Evolutionary conservation across 768 basidiomycete species (phyloP).

Genomic region (Phanerochaete sordida): DNA sequence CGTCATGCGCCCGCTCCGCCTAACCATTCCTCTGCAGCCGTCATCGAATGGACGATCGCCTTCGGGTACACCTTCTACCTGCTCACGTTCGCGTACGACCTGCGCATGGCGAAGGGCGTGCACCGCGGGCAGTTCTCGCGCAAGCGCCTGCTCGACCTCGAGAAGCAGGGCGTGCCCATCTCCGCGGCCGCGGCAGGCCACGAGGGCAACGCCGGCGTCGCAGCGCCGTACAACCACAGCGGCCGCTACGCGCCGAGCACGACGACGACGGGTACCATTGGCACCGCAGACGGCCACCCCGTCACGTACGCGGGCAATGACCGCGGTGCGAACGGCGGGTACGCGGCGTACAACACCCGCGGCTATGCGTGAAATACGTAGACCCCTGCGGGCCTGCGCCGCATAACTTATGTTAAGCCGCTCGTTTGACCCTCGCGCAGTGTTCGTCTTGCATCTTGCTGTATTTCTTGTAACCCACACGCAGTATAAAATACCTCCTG

Average conservation of each 20-base stretch:
- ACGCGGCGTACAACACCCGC: slow-evolving; percentile 1
- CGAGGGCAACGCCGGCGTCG: background rate
- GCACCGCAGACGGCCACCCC: background rate
- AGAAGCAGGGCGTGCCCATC: slow-evolving; percentile 14
- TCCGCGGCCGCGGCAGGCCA: slow-evolving; percentile 1
- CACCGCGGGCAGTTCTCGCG: slow-evolving; percentile 42
- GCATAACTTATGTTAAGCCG: too few relatives aligned
- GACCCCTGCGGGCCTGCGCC: too few relatives aligned
- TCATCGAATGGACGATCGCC: slow-evolving; percentile 72
- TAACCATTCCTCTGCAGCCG: slow-evolving; percentile 32
- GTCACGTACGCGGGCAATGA: slow-evolving; percentile 1
- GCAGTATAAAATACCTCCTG: background rate
- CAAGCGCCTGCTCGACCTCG: slow-evolving; percentile 26
- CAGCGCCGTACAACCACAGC: background rate
- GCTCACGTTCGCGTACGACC: slow-evolving; percentile 69
- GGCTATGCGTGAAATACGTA: slow-evolving; percentile 6
- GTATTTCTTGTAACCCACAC: background rate
- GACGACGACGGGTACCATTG: slow-evolving; percentile 4
- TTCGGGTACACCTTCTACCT: slow-evolving; percentile 74
- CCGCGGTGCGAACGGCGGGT: slow-evolving; percentile 5
- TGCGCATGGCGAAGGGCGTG: slow-evolving; percentile 56
- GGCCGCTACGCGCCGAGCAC: background rate
- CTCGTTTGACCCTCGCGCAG: too few relatives aligned
- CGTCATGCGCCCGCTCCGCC: background rate
- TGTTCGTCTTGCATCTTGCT: too few relatives aligned